Conservation (phyloP, 306 rosid genomes). For the Castanospermum australe region DNA sequence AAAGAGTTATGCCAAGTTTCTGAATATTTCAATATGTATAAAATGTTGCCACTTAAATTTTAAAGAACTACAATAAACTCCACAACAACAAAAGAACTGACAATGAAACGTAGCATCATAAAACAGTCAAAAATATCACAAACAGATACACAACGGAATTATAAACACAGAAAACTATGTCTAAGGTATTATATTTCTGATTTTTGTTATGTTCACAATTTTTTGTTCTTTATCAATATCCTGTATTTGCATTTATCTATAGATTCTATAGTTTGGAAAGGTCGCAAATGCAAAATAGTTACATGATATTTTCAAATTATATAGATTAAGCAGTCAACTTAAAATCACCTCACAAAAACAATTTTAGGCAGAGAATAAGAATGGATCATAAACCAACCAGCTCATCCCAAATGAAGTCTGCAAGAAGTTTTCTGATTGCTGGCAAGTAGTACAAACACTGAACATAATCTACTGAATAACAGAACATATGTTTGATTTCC, state of each 20-base stretch:
- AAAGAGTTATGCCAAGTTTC: conserved; percentile 8
- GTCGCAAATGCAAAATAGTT: neutral
- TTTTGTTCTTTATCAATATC: neutral
- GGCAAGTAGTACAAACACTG: no score
- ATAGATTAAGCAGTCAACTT: no score
- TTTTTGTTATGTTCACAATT: neutral
- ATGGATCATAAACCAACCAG: no score
- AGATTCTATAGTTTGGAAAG: neutral
- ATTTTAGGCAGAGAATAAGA: no score
- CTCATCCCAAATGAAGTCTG: no score
- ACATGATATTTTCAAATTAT: neutral
- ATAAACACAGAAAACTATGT: neutral
- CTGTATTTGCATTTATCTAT: neutral
- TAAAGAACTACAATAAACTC: neutral
- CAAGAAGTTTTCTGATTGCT: no score
- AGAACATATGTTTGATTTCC: no score
- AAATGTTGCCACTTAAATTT: conserved; percentile 15
- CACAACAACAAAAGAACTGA: neutral
- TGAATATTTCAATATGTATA: neutral
- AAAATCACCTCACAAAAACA: no score
- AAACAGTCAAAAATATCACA: neutral
- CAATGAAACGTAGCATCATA: neutral
- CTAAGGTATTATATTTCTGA: neutral
- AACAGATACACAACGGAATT: neutral
- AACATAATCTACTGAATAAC: no score